Evolutionary conservation across 164 flowering plant genomes (phyloP), one percentile per base, ranked within the genome.

Genomic region (Chloranthus sessilifolius): DNA sequence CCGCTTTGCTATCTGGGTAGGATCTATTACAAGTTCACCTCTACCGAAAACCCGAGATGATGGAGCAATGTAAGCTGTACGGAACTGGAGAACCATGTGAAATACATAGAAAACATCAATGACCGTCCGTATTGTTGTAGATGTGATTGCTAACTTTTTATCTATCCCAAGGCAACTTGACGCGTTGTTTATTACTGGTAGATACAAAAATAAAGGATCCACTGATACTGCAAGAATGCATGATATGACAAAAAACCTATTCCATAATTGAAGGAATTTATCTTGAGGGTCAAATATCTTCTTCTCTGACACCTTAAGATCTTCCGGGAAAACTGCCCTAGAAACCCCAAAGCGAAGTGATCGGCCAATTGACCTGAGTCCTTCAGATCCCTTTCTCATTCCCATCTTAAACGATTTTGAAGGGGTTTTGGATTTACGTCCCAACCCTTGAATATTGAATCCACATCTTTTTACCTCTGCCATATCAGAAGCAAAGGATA

Each of bases 21-120:
- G 78, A 70, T 89, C 90, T 50, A 86, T 81, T 31, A 89, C 97
- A 63, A 94, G 99, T 75, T 84, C 99, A 59, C 99, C 99, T 40
- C 97, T 76, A 39, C 99, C 99, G 71, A 94, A 94, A 35, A 89
- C 99, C 53, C 97, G 82, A 62, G 99, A 94, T 40, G 96, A 82
- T 38, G 97, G 99, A 25, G 99, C 99, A 72, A 94, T 87, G 59
- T 75, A 94, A 50, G 96, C 99, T 20, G 97, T 94, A 19, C 95
- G 85, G 54, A 89, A 94, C 53, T 87, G 96, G 34, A 94, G 82
- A 65, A 68, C 76, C 85, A 94, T 89, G 77, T 64, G 96, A 58
- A 86, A 66, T 34, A 87, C 77, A 67, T 87, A 90, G 69, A 90
- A 87, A 48, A 61, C 83, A 76, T 90, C 97, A 43, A 81, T 46